Evolutionary conservation across 805 yeast species (phyloP).

Genomic region (Pichia nakasei): DNA sequence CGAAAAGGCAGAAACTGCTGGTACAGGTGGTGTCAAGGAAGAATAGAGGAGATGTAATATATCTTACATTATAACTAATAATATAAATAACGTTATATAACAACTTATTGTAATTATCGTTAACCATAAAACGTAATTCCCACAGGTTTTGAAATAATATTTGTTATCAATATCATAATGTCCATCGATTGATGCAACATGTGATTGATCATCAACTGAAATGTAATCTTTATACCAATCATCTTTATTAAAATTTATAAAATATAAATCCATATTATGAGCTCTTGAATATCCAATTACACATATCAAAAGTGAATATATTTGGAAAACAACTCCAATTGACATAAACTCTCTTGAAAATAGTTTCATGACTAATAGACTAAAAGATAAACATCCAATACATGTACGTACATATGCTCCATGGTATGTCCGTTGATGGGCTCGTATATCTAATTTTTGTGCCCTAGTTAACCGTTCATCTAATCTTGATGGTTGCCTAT

Average conservation of each 20-base stretch:
- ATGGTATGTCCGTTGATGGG: conserved; percentile 76
- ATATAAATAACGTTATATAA: conserved; percentile 42
- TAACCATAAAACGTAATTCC: conserved; percentile 48
- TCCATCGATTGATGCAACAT: neutral
- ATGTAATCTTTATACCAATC: conserved; percentile 15
- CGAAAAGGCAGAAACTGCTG: conserved; percentile 76
- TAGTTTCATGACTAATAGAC: conserved; percentile 54
- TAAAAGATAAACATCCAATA: conserved; percentile 55
- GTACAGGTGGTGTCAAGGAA: conserved; percentile 82
- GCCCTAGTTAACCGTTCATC: conserved; percentile 29
- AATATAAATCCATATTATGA: conserved; percentile 26
- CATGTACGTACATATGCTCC: conserved; percentile 77
- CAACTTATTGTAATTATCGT: conserved; percentile 41
- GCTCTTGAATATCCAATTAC: conserved; percentile 29
- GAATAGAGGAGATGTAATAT: too few relatives aligned
- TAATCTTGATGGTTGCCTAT: conserved; percentile 26
- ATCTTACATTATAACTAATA: conserved; percentile 35
- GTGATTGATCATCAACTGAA: conserved; percentile 3
- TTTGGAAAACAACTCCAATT: conserved; percentile 56
- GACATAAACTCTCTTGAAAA: conserved; percentile 58
- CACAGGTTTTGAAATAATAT: conserved; percentile 48
- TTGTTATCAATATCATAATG: conserved; percentile 11
- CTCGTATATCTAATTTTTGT: conserved; percentile 45
- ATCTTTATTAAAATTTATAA: conserved; percentile 19
- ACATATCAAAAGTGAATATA: conserved; percentile 44